A percentile compares a stretch with the other conserved stretches of the same genome.
These are phyloP conservation scores for Drechslera avenae DNA, from an alignment of 2,329 filamentous ascomycete species.

Conservation along the genomic window DNA sequence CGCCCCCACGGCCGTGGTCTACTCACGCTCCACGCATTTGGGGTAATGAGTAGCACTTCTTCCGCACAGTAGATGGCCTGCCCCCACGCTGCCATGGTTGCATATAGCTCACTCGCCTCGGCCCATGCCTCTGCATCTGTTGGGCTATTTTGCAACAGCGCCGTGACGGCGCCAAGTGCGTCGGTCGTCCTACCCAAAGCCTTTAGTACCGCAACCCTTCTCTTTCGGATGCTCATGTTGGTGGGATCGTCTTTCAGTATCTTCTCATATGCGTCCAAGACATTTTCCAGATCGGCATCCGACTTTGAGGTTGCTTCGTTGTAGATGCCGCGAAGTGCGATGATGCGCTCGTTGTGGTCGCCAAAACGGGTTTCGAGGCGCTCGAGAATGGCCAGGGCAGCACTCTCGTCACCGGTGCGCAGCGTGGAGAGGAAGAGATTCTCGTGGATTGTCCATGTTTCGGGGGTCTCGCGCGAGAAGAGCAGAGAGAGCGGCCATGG, in stretches of 20 bases:
- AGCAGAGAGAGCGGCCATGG: conserved; percentile 60
- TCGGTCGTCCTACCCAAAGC: conserved; percentile 73
- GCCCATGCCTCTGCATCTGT: conserved; percentile 94
- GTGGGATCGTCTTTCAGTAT: conserved; percentile 74
- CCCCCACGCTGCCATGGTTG: conserved; percentile 74
- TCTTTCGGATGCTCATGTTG: conserved; percentile 85
- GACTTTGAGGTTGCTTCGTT: conserved; percentile 80
- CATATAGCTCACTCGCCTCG: conserved; percentile 86
- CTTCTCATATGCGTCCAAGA: conserved; percentile 78
- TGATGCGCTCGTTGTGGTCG: conserved; percentile 79
- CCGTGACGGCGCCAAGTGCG: conserved; percentile 73
- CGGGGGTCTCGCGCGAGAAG: conserved; percentile 68
- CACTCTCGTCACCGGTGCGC: conserved; percentile 78
- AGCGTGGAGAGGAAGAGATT: conserved; percentile 85
- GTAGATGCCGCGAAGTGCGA: conserved; percentile 80
- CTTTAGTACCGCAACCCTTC: conserved; percentile 78
- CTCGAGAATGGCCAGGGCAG: conserved; percentile 76
- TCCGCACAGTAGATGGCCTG: conserved; percentile 90
- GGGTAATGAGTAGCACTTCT: conserved; percentile 83
- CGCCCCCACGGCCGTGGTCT: conserved; percentile 7
- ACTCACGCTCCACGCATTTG: conserved; percentile 93
- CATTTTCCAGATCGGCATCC: conserved; percentile 66
- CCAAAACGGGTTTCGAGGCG: conserved; percentile 82
- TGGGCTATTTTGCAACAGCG: conserved; percentile 79
- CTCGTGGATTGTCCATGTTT: conserved; percentile 85